phyloP scores from a whole-genome alignment of 1,284 basidiomycete genomes.

The Tylopilus sp. region DNA sequence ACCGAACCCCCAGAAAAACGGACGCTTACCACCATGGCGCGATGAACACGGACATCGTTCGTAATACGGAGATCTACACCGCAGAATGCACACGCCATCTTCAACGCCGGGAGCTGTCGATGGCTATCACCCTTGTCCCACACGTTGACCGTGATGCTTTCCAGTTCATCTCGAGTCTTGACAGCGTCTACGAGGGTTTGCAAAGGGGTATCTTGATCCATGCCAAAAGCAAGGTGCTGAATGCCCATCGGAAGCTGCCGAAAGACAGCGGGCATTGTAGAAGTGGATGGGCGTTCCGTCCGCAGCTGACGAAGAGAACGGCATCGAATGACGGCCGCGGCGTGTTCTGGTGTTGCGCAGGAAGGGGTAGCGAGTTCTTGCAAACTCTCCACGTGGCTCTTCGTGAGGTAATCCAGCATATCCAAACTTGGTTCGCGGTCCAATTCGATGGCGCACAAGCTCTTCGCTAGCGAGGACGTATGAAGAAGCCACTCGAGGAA shows the following conservation, averaged over 20 bases:
- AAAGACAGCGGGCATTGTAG: conserved; percentile 40
- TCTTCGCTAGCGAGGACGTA: conserved; percentile 42
- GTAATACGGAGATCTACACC: conserved; percentile 49
- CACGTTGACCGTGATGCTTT: conserved; percentile 44
- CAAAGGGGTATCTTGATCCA: conserved; percentile 52
- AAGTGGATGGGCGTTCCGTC: conserved; percentile 47
- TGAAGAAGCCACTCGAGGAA: conserved; percentile 68
- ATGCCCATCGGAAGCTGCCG: conserved; percentile 47
- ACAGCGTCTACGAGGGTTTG: conserved; percentile 50
- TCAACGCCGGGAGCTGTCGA: conserved; percentile 45
- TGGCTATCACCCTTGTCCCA: conserved; percentile 48
- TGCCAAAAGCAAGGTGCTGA: conserved; percentile 54
- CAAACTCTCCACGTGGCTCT: conserved; percentile 45
- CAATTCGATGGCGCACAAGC: conserved; percentile 51
- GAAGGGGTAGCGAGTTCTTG: conserved; percentile 55
- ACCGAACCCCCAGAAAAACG: conserved; percentile 10
- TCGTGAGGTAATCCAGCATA: conserved; percentile 50
- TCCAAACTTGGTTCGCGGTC: conserved; percentile 53
- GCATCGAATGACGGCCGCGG: conserved; percentile 47
- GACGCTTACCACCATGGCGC: conserved; percentile 44
- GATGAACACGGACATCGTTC: conserved; percentile 45
- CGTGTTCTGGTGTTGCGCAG: conserved; percentile 46
- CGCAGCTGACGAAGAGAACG: conserved; percentile 47
- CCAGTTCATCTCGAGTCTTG: conserved; percentile 39
- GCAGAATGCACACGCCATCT: conserved; percentile 52